phyloP scores from a whole-genome alignment of 805 yeast genomes.

The Kuraishia piskuri region DNA sequence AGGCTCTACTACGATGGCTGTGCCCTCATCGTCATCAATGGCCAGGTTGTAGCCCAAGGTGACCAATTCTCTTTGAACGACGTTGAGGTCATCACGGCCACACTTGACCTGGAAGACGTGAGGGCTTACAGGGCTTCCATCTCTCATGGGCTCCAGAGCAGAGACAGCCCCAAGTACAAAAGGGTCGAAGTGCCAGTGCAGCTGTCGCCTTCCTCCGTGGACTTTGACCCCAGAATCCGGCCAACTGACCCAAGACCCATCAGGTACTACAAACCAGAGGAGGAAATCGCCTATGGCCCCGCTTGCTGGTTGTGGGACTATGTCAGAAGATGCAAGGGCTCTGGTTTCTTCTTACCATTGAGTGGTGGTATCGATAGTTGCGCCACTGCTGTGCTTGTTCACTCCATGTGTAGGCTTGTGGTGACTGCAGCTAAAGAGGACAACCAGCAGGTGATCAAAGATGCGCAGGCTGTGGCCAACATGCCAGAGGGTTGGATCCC shows the following conservation, averaged over 20 bases:
- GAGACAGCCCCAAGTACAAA: constrained; percentile 33
- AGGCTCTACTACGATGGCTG: constrained; percentile 95
- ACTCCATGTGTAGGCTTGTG: constrained; percentile 88
- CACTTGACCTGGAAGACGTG: constrained; percentile 88
- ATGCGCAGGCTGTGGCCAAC: constrained; percentile 63
- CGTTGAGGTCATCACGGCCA: constrained; percentile 93
- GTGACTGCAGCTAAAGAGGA: constrained; percentile 60
- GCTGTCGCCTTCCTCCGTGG: constrained; percentile 48
- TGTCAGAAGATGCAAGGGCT: constrained; percentile 79
- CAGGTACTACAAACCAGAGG: constrained; percentile 76
- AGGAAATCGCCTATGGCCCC: constrained; percentile 96
- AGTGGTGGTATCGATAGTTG: constrained; percentile 98
- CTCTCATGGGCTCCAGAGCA: constrained; percentile 70
- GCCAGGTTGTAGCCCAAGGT: constrained; percentile 87
- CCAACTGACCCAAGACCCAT: constrained; percentile 49
- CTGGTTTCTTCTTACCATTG: constrained; percentile 87
- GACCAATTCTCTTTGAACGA: constrained; percentile 83
- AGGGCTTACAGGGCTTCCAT: constrained; percentile 67
- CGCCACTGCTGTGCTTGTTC: constrained; percentile 92
- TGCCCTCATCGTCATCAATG: constrained; percentile 89
- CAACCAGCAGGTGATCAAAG: constrained; percentile 66
- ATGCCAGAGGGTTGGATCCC: constrained; percentile 57
- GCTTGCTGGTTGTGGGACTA: constrained; percentile 99
- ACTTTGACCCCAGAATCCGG: constrained; percentile 50
- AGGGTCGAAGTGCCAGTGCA: constrained; percentile 57